Evolutionary conservation across 2,329 filamentous ascomycete species (phyloP).

Genomic region (Hymenoscyphus albidus): DNA sequence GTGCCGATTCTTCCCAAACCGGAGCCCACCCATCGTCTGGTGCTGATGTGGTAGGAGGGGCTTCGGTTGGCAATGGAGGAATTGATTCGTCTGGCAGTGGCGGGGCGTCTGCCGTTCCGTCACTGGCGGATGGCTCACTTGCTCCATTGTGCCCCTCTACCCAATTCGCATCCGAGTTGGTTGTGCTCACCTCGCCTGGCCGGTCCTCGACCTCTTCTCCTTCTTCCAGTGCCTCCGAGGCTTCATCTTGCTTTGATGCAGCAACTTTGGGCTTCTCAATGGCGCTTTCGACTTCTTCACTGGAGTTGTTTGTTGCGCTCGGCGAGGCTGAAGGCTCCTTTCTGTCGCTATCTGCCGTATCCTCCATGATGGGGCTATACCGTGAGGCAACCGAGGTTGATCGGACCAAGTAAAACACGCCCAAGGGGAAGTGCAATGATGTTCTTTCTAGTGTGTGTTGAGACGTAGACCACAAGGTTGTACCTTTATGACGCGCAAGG

Average conservation of each 20-base stretch:
- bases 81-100: constrained; percentile 39
- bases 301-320: not conserved
- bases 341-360: not conserved
- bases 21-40: constrained; percentile 77
- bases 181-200: constrained; percentile 13
- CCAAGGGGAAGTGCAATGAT: not conserved
- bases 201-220: constrained; percentile 29
- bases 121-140: constrained; percentile 8
- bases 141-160: constrained; percentile 19
- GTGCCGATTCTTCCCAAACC: constrained; percentile 66
- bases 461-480: not conserved
- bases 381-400: not conserved
- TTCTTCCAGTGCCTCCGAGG: constrained; percentile 12
- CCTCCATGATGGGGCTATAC: not conserved
- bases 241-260: not conserved
- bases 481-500: not conserved
- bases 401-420: not conserved
- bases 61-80: constrained; percentile 46
- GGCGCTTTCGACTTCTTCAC: not conserved
- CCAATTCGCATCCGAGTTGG: constrained; percentile 14
- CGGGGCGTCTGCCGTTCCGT: constrained; percentile 35
- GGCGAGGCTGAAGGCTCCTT: constrained; percentile 5
- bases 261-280: not conserved
- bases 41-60: constrained; percentile 44
- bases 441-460: not conserved